Base-by-base conservation (phyloP, 768 basidiomycete species). In the Kwoniella bestiolae region DNA sequence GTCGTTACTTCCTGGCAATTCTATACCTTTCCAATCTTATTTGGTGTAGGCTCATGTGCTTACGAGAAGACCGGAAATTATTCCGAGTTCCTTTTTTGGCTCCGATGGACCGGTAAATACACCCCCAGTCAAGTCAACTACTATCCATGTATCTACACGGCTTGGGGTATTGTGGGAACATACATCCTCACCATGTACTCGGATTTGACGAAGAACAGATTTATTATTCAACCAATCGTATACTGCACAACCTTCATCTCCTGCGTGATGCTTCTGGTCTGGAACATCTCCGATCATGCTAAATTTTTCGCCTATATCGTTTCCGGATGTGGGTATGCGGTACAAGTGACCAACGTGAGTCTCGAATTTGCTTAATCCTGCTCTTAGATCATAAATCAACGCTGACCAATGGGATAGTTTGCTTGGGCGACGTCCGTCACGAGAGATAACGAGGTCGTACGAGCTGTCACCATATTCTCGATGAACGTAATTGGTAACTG, bases 351-450 rank as follows among this genome's bases (percentile, higher is more conserved):
- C 23, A 91, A 89, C 28, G 64, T 71, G 21, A 50, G 57, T 61
- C 7, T 16, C 47, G 14, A 11, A 26, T n/a, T 49, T 49, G 47
- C 25, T 21, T n/a, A 9, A 44, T 44, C 9, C 41, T 44, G 9
- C 47, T 9, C 21, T n/a, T 16, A 16, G n/a, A 26, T 49, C 9
- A 14, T n/a, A 26, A 26, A n/a, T 9, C n/a, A 21, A 49, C 47
- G 12, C 47, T 21, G 47, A 49, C 9, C n/a, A n/a, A n/a, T n/a
- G n/a, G n/a, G n/a, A 38, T 16, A 38, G 35, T 38, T 38, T 16
- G 35, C 35, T 38, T 90, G 90, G 90, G 88, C 89, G n/a, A 91
- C 91, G 77, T 87, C 89, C 73, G 85, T 89, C 56, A 87, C 87
- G 62, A 84, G 86, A 28, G 87, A 89, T 69, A 88, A 91, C 78